Evolutionary conservation across 139 green algal species (phyloP).

Genomic region (Picochlorum costavermella): DNA sequence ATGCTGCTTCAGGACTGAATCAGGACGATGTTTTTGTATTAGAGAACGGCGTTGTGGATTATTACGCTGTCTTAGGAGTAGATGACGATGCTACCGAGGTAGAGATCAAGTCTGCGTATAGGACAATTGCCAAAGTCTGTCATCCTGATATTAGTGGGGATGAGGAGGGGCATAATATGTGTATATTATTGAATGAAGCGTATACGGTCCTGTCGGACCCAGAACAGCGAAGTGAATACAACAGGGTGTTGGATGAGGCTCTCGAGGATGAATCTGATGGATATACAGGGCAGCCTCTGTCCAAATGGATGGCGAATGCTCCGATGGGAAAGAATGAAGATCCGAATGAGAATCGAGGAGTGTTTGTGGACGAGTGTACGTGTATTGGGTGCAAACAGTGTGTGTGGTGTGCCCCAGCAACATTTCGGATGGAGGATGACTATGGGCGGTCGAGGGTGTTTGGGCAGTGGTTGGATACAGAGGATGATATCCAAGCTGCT

Average conservation of each 20-base stretch:
- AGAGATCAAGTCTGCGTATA: constrained; percentile 75
- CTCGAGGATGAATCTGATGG: constrained; percentile 53
- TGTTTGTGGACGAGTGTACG: constrained; percentile 80
- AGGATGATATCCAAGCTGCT: constrained; percentile 56
- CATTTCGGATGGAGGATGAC: constrained; percentile 71
- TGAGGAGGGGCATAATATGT: constrained; percentile 70
- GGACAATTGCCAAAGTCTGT: constrained; percentile 53
- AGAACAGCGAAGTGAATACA: constrained; percentile 43
- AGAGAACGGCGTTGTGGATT: constrained; percentile 48
- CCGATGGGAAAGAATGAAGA: constrained; percentile 59
- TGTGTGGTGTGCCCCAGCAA: constrained; percentile 60
- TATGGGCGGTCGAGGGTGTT: constrained; percentile 66
- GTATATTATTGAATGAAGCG: constrained; percentile 79
- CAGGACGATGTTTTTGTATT: constrained; percentile 13
- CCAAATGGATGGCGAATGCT: constrained; percentile 58
- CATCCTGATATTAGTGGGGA: constrained; percentile 51
- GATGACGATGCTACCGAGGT: constrained; percentile 17
- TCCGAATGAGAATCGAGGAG: constrained; percentile 48
- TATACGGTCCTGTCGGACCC: constrained; percentile 39
- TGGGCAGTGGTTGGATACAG: constrained; percentile 60
- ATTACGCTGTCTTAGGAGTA: constrained; percentile 59
- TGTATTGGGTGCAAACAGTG: constrained; percentile 88
- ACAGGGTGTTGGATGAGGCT: constrained; percentile 27
- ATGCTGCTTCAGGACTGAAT: no score
- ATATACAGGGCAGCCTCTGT: constrained; percentile 66